Evolutionary conservation across 78 protist species (phyloP), one percentile per base, ranked within the genome.

Genomic region (Guillardia theta): DNA sequence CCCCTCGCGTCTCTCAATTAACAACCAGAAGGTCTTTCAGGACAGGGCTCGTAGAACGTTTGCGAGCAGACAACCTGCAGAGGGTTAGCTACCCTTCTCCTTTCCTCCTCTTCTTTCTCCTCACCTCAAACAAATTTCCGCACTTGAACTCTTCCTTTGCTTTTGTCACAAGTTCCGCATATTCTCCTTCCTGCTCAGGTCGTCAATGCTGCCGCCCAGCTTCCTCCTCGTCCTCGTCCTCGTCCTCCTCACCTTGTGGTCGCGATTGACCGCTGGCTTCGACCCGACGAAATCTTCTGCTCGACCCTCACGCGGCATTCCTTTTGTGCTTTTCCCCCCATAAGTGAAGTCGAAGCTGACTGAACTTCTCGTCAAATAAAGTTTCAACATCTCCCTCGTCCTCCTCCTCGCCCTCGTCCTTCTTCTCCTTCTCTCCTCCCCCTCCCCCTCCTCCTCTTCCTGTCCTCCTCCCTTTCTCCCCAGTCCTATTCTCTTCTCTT

Each of bases 121-220:
- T 27, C 24, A 87, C 80, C 58, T 93, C 95, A 80, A 93, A 93
- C 41, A 93, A 83, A 36, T 93, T 80, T 15, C 95, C 95, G 48
- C 88, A 88, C 43, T 36, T 15, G 58, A 93, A 93, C 93, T 77
- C 92, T 83, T 93, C 48, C 92, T 93, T 93, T 37, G 95, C 95
- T 30, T 46, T 54, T 10, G 0, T 41, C 48, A 93, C 80, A 33
- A 54, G 48, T 33, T 1, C 12, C 24, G 93, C 47, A n/a, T 48
- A 45, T 44, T 45, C 92, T 6, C 90, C 88, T 8, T 4, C 78
- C n/a, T n/a, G n/a, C n/a, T 21, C 64, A 18, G 33, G 12, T 18
- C 64, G 33, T 18, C 64, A 53, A 18, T 53, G 64, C 64, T 19
- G 62, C 62, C 10, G 62, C 62, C 30, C 62, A 18, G 62, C 30